Conservation (phyloP, 371 early-diverging fungal genomes). For the Circinella umbellata region DNA sequence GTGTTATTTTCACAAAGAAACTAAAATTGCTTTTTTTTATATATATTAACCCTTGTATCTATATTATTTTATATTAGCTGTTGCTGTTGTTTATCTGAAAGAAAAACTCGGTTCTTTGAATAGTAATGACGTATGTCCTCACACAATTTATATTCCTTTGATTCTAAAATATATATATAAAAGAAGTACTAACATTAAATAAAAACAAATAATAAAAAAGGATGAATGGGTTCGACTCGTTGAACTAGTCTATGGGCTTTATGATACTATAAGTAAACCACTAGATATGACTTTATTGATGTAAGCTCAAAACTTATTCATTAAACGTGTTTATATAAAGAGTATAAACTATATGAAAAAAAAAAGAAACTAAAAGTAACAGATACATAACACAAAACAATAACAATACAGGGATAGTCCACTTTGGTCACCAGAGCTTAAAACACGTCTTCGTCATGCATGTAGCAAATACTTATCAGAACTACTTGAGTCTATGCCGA, state of each 20-base stretch:
- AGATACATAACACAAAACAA: background rate
- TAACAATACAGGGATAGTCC: constrained; percentile 11
- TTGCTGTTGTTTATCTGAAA: background rate
- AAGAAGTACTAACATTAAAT: background rate
- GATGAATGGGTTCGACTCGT: background rate
- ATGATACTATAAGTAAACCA: constrained; percentile 11
- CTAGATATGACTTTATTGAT: constrained; percentile 9
- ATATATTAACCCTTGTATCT: background rate
- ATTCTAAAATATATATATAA: background rate
- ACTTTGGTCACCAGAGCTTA: constrained; percentile 6
- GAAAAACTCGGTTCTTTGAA: background rate
- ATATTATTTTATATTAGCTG: background rate
- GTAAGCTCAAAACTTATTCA: background rate
- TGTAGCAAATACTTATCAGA: background rate
- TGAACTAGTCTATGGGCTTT: background rate
- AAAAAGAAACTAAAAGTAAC: background rate
- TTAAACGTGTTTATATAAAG: background rate
- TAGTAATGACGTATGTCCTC: background rate
- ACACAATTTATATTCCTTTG: background rate
- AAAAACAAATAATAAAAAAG: background rate
- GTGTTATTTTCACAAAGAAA: background rate
- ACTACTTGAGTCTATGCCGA: background rate
- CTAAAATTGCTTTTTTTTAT: background rate
- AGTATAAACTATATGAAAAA: background rate
- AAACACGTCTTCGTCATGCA: background rate